Base-by-base conservation (phyloP, 2,329 filamentous ascomycete genomes). In the Colletotrichum karsti region DNA sequence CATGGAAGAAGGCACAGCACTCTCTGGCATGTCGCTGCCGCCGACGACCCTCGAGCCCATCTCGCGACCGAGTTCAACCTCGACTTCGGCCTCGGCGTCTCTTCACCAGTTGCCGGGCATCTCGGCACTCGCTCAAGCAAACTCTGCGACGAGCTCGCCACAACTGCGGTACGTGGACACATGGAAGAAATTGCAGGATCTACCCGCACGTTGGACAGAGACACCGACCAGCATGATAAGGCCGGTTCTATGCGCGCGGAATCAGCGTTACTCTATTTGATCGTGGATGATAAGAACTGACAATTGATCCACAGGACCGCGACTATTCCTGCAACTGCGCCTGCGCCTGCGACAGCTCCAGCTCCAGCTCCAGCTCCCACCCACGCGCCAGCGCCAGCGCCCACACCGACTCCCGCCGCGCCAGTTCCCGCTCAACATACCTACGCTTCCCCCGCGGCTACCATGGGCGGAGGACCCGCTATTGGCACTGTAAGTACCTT, bases 1-100 rank as follows among this genome's bases (percentile, higher is more conserved):
- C 72, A 86, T 87, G 83, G 85, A 87, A 73, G 84, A 87, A 71
- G 80, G 78, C 41, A 56, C 63, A 28, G 63, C 63, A 28, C 63
- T 66, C 22, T 51, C 63, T 41, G 50, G 39, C 58, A 50, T 66
- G n/a, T 37, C 60, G 53, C 55, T 53, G 63, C 71, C 78, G 39
- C 77, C 80, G 37, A 76, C 77, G 9, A 63, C 35, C 51, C 59
- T 68, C 30, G 69, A 88, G 69, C 79, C 83, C 18, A 82, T 85
- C 66, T 85, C 86, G 30, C 80, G 83, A 71, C 84, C 84, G 22
- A 83, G 80, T 72, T 85, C 85, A 33, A 82, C 83, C 3, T 85
- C 86, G 4, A 83, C 84, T 26, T 64, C 64, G 5, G 64, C 79
- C 18, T 64, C 64, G 8, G 64, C 79, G 18, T 83, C 83, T 15